These are phyloP conservation scores for Phytophthora fragariae DNA, from an alignment of 352 stramenopile species.

Conservation along the genomic window DNA sequence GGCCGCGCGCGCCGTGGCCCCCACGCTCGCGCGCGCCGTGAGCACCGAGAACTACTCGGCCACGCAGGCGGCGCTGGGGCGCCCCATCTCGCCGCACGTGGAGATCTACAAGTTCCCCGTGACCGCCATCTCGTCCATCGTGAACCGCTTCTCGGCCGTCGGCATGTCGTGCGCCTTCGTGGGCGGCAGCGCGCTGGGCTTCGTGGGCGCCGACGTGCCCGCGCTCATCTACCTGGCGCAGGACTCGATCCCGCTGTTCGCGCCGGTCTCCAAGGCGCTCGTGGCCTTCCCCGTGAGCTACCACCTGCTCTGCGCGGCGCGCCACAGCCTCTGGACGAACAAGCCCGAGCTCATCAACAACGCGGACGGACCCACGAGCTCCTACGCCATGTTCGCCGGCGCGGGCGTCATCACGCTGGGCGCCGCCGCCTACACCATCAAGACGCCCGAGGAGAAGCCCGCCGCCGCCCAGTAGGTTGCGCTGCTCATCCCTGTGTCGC, in stretches of 20 bases:
- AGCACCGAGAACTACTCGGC: conserved; percentile 76
- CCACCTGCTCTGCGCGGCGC: conserved; percentile 91
- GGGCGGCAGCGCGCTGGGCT: conserved; percentile 70
- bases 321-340: conserved; percentile 94
- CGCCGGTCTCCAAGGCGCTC: conserved; percentile 90
- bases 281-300: conserved; percentile 95
- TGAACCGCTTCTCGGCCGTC: conserved; percentile 93
- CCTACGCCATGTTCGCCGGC: conserved; percentile 60
- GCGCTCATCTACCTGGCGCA: conserved; percentile 83
- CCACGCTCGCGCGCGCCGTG: conserved; percentile 42
- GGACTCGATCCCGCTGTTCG: conserved; percentile 75
- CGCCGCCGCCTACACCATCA: conserved; percentile 62
- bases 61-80: conserved; percentile 87
- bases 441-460: conserved; percentile 29
- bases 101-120: conserved; percentile 96
- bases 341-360: conserved; percentile 91
- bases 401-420: conserved; percentile 56
- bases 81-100: conserved; percentile 96
- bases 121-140: conserved; percentile 94
- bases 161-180: conserved; percentile 85
- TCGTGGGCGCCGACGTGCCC: conserved; percentile 81
- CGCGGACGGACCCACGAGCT: conserved; percentile 50
- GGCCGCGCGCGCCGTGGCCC: conserved; percentile 22
- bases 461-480: conserved; percentile 19
- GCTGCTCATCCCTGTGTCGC: not conserved